Evolutionary conservation across 2,329 filamentous ascomycete genomes (phyloP).

Genomic region (Blastomyces parvus): DNA sequence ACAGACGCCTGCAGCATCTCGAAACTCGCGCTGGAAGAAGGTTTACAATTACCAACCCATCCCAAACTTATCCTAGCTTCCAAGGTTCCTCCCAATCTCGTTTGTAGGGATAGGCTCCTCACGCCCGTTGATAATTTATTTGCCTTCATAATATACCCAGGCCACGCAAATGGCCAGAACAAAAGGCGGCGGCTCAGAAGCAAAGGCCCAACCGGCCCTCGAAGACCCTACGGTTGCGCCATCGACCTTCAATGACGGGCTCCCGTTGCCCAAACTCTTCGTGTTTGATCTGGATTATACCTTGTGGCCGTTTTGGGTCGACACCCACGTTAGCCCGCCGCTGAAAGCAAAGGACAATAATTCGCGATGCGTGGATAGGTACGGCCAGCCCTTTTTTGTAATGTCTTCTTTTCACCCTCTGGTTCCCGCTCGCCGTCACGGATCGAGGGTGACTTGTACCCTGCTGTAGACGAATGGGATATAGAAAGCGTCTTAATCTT

Average conservation of each 20-base stretch:
- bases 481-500: neutral
- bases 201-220: slow-evolving; percentile 10
- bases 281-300: slow-evolving; percentile 98
- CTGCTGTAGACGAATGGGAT: neutral
- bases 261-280: slow-evolving; percentile 69
- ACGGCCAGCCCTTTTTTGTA: slow-evolving; percentile 8
- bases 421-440: neutral
- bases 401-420: neutral
- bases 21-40: too few species aligned
- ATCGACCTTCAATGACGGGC: slow-evolving; percentile 52
- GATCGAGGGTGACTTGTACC: slow-evolving; percentile 1
- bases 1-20: too few species aligned
- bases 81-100: too few species aligned
- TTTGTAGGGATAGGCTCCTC: too few species aligned
- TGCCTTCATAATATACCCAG: neutral
- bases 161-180: neutral
- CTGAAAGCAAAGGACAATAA: slow-evolving; percentile 53
- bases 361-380: slow-evolving; percentile 37
- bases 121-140: neutral
- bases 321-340: slow-evolving; percentile 76
- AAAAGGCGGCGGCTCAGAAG: slow-evolving; percentile 10
- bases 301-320: slow-evolving; percentile 97
- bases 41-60: too few species aligned
- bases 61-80: too few species aligned
- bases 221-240: slow-evolving; percentile 30